Percentiles rank a stretch among this genome's conserved stretches.
phyloP scores from a whole-genome alignment of 106 monocot species.

The Gastrodia elata region DNA sequence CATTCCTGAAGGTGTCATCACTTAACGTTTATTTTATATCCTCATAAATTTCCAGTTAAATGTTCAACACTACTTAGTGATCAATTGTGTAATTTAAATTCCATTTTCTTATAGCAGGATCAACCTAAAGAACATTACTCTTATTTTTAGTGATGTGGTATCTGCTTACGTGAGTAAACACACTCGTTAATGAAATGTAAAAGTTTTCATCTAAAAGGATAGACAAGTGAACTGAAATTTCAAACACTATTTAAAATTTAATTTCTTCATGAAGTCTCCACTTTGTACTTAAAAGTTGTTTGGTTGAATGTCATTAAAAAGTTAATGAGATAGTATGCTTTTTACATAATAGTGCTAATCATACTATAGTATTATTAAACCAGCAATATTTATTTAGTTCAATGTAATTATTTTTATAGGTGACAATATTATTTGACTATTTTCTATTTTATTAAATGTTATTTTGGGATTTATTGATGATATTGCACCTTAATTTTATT shows the following conservation, averaged over 20 bases:
- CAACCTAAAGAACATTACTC: background rate
- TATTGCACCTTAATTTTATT: too few species aligned
- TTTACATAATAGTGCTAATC: too few species aligned
- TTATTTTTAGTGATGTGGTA: background rate
- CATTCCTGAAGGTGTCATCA: conserved; percentile 80
- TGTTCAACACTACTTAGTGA: background rate
- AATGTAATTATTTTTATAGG: too few species aligned
- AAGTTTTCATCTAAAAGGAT: background rate
- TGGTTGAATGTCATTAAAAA: too few species aligned
- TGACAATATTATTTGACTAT: too few species aligned
- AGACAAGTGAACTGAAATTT: background rate
- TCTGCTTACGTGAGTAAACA: background rate
- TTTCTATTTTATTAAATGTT: too few species aligned
- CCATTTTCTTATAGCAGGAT: background rate
- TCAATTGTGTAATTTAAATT: background rate
- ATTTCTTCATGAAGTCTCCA: background rate
- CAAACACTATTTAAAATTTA: background rate
- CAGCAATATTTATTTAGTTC: too few species aligned
- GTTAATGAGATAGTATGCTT: too few species aligned
- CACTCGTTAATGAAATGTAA: background rate
- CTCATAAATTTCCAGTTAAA: background rate
- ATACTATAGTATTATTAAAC: too few species aligned
- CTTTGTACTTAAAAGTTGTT: background rate
- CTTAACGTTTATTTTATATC: background rate
- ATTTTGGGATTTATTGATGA: too few species aligned